Percentiles rank a stretch among this genome's conserved stretches.
phyloP scores from a whole-genome alignment of 2,329 filamentous ascomycete species.

The Hymenoscyphus scutula region DNA sequence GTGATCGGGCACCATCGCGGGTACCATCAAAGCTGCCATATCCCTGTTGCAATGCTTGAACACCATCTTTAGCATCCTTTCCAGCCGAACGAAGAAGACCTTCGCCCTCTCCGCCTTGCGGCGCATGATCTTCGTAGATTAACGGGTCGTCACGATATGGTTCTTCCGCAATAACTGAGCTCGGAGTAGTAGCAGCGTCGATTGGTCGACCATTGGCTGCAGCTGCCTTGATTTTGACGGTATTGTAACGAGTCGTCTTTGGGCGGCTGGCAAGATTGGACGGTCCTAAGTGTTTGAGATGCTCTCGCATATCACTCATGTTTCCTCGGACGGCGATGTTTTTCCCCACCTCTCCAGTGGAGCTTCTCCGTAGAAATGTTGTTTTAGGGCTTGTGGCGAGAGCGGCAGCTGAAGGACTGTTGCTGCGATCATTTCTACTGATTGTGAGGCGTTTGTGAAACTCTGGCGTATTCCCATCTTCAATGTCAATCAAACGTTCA shows the following conservation, averaged over 20 bases:
- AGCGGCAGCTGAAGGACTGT: slow-evolving; percentile 17
- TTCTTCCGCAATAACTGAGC: slow-evolving; percentile 39
- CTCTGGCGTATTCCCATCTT: slow-evolving; percentile 36
- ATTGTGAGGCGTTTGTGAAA: slow-evolving; percentile 23
- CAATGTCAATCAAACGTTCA: slow-evolving; percentile 44
- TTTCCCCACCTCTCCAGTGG: slow-evolving; percentile 53
- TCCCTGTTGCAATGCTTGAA: slow-evolving; percentile 56
- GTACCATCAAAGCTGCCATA: slow-evolving; percentile 48
- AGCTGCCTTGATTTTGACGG: slow-evolving; percentile 64
- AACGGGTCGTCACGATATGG: slow-evolving; percentile 41
- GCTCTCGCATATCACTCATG: slow-evolving; percentile 60
- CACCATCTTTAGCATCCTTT: slow-evolving; percentile 61
- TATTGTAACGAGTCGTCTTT: slow-evolving; percentile 57
- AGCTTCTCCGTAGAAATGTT: slow-evolving; percentile 58
- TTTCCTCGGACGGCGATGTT: slow-evolving; percentile 58
- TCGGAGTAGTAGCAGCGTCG: slow-evolving; percentile 34
- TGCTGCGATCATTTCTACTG: slow-evolving; percentile 18
- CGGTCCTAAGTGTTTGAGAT: slow-evolving; percentile 63
- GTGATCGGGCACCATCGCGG: slow-evolving; percentile 8
- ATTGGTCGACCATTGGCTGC: slow-evolving; percentile 20
- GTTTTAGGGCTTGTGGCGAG: slow-evolving; percentile 40
- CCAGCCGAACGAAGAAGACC: slow-evolving; percentile 53
- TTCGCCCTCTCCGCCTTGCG: slow-evolving; percentile 51
- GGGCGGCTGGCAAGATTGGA: slow-evolving; percentile 66
- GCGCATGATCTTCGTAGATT: slow-evolving; percentile 38